Evolutionary conservation across 768 basidiomycete species (phyloP), one percentile per base, ranked within the genome.

Genomic region (Phylloporus sp.): DNA sequence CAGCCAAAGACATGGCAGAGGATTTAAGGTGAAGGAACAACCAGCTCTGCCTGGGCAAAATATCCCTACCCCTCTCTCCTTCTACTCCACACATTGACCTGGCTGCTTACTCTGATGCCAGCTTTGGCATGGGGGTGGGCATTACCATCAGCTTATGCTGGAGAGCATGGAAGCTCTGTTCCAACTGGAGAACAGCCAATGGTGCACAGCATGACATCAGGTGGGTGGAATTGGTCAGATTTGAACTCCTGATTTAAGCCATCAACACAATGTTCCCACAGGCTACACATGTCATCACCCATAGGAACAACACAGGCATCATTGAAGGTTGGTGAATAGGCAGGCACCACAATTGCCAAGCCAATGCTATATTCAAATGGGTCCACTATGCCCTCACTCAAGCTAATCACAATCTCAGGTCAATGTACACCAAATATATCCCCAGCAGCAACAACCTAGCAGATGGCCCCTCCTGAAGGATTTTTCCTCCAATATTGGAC

Each of bases 241-340:
- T 53, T 6, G 8, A 53, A 4, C 14, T 53, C 1, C 48, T 53
- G 0, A 2, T 36, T 3, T 5, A 4, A 1, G 6, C 38, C 23
- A 5, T 50, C 8, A 2, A 24, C 20, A 0, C 5, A 13, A 4
- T 31, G 9, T 3, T 22, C 9, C 5, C 5, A 6, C 14, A 3
- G 29, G 20, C 27, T 27, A 8, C 26, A 9, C 18, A 21, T 1
- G 1, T 14, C 20, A 4, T 32, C 21, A 14, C 32, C 2, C 13
- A 39, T 26, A 31, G 43, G 0, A 48, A 52, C 35, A 52, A 49
- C 27, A 42, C 44, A 0, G 26, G 44, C 0, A 7, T 50, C 3
- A 9, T 53, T 0, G 20, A 53, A 9, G 44, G 41, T 0, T 53
- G 48, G 48, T 50, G 52, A 41, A 26, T 9, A 0, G 44, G 48